Base-by-base conservation (phyloP, 2,329 filamentous ascomycete genomes). In the Calcarisporium arbuscula region DNA sequence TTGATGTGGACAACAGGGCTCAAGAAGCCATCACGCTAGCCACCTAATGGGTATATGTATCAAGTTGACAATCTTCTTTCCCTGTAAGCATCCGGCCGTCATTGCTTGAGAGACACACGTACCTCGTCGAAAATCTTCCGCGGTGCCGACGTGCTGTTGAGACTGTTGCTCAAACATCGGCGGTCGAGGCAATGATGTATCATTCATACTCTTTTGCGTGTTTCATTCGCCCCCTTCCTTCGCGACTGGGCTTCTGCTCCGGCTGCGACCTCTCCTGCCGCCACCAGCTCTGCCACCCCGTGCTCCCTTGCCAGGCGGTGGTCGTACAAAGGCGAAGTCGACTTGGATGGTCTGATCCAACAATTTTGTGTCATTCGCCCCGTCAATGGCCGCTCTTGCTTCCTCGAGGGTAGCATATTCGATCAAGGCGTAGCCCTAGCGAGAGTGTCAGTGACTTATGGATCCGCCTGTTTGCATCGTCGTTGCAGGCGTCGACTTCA, bases 321-420 rank as follows among this genome's bases (percentile, higher is more conserved):
- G 85, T 31, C 85, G 69, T 39, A 92, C 85, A 55, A 92, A 92
- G 2, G 85, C 86, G 60, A 88, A 92, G 62, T 92, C 85, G 41
- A 90, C 85, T 39, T 74, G 66, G 44, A 92, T 73, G 7, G 81
- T 86, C 68, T 92, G 85, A 49, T 92, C 85, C 28, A 92, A 73
- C 36, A 92, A 66, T 59, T 89, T 85, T 27, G 80, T 77, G 43
- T 78, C 69, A 58, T 92, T 75, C n/a, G 82, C 82, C 49, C 79
- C 81, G 56, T 87, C 80, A 51, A 92, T 86, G 28, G 85, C 85
- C n/a, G 81, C 82, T 44, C 82, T 77, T 11, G 85, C 85, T 58
- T 92, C 85, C 44, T 80, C 72, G 26, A 88, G 67, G 1, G 85
- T 90, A 2, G 83, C 70, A 60, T 88, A 92, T 57, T 92, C 86